Conservation (phyloP, 352 stramenopile species). For the Saprolegnia parasitica region DNA sequence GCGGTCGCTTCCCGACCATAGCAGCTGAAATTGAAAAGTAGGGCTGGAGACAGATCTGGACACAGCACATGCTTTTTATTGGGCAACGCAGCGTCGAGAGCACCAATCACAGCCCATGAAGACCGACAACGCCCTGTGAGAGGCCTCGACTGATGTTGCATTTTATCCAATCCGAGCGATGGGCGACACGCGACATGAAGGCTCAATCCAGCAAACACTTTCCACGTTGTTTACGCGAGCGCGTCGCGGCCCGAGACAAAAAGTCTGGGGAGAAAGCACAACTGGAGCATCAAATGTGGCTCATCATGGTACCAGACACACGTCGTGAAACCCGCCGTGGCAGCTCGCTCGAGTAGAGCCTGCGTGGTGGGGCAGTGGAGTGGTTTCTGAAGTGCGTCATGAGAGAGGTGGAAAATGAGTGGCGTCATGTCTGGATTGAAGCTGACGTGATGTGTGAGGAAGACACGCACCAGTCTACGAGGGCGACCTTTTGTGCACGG, state of each 20-base stretch:
- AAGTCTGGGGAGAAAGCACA: background rate
- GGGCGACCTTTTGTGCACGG: no score
- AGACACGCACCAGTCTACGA: no score
- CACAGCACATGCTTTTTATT: background rate
- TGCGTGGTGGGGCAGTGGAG: no score
- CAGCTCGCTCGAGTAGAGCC: no score
- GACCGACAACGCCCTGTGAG: background rate
- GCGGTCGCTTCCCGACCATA: background rate
- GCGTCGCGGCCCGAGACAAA: background rate
- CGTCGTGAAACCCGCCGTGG: no score
- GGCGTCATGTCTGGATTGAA: no score
- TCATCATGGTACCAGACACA: no score
- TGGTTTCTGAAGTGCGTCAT: no score
- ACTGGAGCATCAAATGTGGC: no score
- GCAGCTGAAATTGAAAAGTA: background rate
- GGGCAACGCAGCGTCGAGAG: background rate
- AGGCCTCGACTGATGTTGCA: background rate
- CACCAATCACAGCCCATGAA: background rate
- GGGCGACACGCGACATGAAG: background rate
- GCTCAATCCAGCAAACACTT: background rate
- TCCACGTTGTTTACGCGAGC: background rate
- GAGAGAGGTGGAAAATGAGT: no score
- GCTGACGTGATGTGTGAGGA: no score
- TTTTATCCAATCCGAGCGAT: background rate
- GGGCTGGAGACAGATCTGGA: background rate